Evolutionary conservation across 2,329 filamentous ascomycete genomes (phyloP).

Genomic region (Coleophoma cylindrospora): DNA sequence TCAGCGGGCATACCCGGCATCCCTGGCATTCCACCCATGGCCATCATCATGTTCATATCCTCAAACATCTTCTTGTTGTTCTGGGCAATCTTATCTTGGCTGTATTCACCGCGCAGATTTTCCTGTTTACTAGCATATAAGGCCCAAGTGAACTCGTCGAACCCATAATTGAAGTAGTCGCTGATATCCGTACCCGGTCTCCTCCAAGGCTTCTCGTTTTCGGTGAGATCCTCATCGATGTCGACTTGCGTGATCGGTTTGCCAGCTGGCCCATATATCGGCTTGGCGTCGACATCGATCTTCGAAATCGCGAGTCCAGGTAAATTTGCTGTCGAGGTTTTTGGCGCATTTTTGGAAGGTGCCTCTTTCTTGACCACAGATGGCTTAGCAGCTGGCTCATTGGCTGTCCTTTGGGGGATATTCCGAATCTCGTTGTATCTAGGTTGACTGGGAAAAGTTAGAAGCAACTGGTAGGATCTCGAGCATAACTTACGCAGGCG

Average conservation of each 20-base stretch:
- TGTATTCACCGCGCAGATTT: conserved; percentile 69
- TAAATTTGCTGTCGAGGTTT: conserved; percentile 40
- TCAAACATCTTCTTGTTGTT: conserved; percentile 77
- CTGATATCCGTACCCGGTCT: conserved; percentile 90
- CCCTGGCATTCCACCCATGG: conserved; percentile 40
- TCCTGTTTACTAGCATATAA: conserved; percentile 90
- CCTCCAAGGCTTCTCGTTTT: conserved; percentile 91
- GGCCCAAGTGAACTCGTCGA: conserved; percentile 98
- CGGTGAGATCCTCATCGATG: conserved; percentile 68
- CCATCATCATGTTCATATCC: conserved; percentile 66
- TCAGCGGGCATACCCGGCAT: conserved; percentile 36
- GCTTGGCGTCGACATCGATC: conserved; percentile 79
- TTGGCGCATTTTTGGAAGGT: conserved; percentile 26
- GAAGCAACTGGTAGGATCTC: not conserved
- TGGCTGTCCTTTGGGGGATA: conserved; percentile 55
- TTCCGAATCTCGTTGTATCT: conserved; percentile 62
- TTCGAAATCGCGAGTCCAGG: conserved; percentile 72
- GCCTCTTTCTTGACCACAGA: conserved; percentile 40
- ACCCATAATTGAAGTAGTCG: conserved; percentile 99
- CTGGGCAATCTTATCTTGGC: conserved; percentile 55
- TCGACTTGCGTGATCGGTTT: conserved; percentile 75
- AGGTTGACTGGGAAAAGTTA: conserved; percentile 40
- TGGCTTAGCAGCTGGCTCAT: conserved; percentile 42
- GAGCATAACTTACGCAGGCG: conserved; percentile 45
- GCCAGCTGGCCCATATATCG: conserved; percentile 71